These are phyloP conservation scores for Talaromyces rugulosus DNA, from an alignment of 2,329 filamentous ascomycete genomes.

Conservation along the genomic window DNA sequence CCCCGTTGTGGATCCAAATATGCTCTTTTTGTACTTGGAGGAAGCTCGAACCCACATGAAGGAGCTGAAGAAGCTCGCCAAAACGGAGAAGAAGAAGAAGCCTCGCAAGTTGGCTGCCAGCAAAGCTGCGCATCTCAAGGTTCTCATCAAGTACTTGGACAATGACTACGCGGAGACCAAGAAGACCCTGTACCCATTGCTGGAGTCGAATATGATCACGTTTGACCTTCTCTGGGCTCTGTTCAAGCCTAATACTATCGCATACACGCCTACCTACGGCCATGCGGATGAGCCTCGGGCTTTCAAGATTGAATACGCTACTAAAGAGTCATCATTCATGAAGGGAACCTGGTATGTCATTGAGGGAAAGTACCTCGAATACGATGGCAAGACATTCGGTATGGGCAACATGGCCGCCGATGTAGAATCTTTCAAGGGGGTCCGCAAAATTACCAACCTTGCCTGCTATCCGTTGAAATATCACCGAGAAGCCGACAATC, in stretches of 20 bases:
- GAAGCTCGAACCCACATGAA: constrained; percentile 65
- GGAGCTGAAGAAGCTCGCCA: constrained; percentile 60
- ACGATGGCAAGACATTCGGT: constrained; percentile 81
- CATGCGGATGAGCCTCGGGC: constrained; percentile 71
- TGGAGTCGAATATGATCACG: constrained; percentile 78
- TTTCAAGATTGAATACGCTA: constrained; percentile 75
- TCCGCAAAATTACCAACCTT: constrained; percentile 75
- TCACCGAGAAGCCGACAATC: constrained; percentile 64
- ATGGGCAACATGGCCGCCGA: constrained; percentile 67
- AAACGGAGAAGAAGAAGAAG: constrained; percentile 51
- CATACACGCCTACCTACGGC: constrained; percentile 73
- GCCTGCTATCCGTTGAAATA: constrained; percentile 74
- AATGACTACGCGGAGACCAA: constrained; percentile 75
- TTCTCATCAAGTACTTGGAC: constrained; percentile 72
- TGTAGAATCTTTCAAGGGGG: constrained; percentile 71
- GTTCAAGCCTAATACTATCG: constrained; percentile 81
- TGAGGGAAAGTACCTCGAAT: constrained; percentile 74
- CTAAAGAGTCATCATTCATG: constrained; percentile 65
- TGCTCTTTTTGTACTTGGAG: constrained; percentile 72
- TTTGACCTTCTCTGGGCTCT: constrained; percentile 86
- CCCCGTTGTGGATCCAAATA: constrained; percentile 67
- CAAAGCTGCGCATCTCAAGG: constrained; percentile 55
- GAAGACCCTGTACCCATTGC: constrained; percentile 73
- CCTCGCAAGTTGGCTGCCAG: constrained; percentile 30
- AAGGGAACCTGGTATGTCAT: constrained; percentile 72